Percentiles rank a stretch among this genome's conserved stretches.
These are phyloP conservation scores for Scheffersomyces titani DNA, from an alignment of 1,139 yeast genomes.

Conservation along the genomic window DNA sequence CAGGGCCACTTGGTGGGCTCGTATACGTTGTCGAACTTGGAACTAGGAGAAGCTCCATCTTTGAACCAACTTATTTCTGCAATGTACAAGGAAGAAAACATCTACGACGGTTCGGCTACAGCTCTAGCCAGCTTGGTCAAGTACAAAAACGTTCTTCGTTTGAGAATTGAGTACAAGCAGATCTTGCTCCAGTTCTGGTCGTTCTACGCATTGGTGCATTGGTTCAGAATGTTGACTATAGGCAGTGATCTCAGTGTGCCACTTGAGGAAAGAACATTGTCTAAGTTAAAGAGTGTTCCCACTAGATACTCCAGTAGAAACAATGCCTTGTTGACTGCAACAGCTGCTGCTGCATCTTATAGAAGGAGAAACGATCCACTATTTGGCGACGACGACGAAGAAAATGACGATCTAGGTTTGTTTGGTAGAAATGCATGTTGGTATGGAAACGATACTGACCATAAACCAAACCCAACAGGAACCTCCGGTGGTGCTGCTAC, in stretches of 20 bases:
- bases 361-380: slow-evolving; percentile 5
- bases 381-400: slow-evolving; percentile 1
- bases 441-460: slow-evolving; percentile 1
- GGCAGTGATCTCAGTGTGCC: slow-evolving; percentile 41
- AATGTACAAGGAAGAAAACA: slow-evolving; percentile 27
- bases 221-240: slow-evolving; percentile 37
- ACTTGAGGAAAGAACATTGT: slow-evolving; percentile 30
- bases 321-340: slow-evolving; percentile 27
- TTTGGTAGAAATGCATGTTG: slow-evolving; percentile 11
- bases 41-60: slow-evolving; percentile 43
- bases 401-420: slow-evolving; percentile 2
- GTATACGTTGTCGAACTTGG: slow-evolving; percentile 34
- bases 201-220: slow-evolving; percentile 39
- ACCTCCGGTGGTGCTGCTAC: neutral
- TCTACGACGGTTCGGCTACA: slow-evolving; percentile 12
- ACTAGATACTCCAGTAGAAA: slow-evolving; percentile 18
- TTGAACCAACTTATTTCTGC: slow-evolving; percentile 29
- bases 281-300: slow-evolving; percentile 37
- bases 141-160: slow-evolving; percentile 38
- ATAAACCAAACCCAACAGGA: neutral
- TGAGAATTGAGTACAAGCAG: slow-evolving; percentile 44
- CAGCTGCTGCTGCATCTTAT: slow-evolving; percentile 26
- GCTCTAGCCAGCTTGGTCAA: slow-evolving; percentile 30
- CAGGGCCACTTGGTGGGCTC: slow-evolving; percentile 27
- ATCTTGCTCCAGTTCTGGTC: slow-evolving; percentile 46